A percentile compares a stretch with the other conserved stretches of the same genome.
Conservation (phyloP, 805 yeast genomes). For the Yarrowia sp. region DNA sequence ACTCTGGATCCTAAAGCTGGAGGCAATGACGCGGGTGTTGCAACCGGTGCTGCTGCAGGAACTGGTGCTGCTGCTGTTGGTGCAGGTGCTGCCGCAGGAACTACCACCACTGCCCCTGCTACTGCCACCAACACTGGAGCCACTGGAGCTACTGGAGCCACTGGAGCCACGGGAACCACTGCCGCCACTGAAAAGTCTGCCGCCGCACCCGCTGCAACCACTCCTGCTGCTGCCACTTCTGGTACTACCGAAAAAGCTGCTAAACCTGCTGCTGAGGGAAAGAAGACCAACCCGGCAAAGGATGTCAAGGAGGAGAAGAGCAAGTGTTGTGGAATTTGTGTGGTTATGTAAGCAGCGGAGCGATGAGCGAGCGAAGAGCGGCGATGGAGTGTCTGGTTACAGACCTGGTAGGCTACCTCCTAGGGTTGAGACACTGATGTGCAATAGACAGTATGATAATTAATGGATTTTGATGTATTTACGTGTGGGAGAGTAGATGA, state of each 20-base stretch:
- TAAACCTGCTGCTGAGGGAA: not conserved
- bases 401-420: too few relatives aligned
- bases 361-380: not conserved
- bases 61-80: not conserved
- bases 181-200: not conserved
- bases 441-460: too few relatives aligned
- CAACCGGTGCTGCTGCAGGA: not conserved
- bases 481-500: too few relatives aligned
- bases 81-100: not conserved
- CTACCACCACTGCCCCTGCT: not conserved
- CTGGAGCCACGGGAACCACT: not conserved
- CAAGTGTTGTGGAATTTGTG: conserved; percentile 30
- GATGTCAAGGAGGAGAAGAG: conserved; percentile 28
- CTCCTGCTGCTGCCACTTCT: not conserved
- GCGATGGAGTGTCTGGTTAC: too few relatives aligned
- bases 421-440: too few relatives aligned
- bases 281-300: conserved; percentile 25
- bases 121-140: not conserved
- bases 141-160: not conserved
- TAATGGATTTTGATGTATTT: too few relatives aligned
- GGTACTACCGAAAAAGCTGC: not conserved
- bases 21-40: not conserved
- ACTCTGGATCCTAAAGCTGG: conserved; percentile 28
- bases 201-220: not conserved
- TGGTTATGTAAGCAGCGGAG: not conserved